Percentiles rank a stretch among this genome's conserved stretches.
Evolutionary conservation across 2,329 filamentous ascomycete species (phyloP).

Genomic region (Beauveria sp.): DNA sequence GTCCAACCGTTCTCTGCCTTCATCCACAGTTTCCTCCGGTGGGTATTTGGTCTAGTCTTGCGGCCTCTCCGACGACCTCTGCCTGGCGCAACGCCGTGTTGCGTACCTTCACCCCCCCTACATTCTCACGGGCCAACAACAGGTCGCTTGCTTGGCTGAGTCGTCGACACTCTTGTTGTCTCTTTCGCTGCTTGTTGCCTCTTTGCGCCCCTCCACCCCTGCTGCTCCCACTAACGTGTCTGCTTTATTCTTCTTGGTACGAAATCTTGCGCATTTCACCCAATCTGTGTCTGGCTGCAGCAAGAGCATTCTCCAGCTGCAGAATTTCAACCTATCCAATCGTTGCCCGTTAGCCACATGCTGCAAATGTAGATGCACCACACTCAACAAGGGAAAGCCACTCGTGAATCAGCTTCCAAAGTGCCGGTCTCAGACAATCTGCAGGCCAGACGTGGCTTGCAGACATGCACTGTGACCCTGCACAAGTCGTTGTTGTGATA

Average conservation of each 20-base stretch:
- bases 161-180: background rate
- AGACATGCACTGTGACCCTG: background rate
- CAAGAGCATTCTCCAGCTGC: conserved; percentile 82
- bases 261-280: conserved; percentile 98
- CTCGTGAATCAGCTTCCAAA: background rate
- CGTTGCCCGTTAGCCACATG: conserved; percentile 7
- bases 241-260: conserved; percentile 65
- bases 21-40: too few species aligned
- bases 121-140: background rate
- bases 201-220: background rate
- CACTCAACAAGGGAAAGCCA: background rate
- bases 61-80: too few species aligned
- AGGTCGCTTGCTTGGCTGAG: background rate
- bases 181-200: background rate
- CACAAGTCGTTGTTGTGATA: background rate
- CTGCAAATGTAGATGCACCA: background rate
- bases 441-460: conserved; percentile 2
- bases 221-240: background rate
- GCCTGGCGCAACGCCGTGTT: too few species aligned
- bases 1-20: too few species aligned
- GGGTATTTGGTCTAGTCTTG: too few species aligned
- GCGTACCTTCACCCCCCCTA: too few species aligned
- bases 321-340: conserved; percentile 79
- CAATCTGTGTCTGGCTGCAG: conserved; percentile 69
- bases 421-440: background rate